These are phyloP conservation scores for Neoboletus subvelutipes DNA, from an alignment of 768 basidiomycete genomes.

Conservation along the genomic window DNA sequence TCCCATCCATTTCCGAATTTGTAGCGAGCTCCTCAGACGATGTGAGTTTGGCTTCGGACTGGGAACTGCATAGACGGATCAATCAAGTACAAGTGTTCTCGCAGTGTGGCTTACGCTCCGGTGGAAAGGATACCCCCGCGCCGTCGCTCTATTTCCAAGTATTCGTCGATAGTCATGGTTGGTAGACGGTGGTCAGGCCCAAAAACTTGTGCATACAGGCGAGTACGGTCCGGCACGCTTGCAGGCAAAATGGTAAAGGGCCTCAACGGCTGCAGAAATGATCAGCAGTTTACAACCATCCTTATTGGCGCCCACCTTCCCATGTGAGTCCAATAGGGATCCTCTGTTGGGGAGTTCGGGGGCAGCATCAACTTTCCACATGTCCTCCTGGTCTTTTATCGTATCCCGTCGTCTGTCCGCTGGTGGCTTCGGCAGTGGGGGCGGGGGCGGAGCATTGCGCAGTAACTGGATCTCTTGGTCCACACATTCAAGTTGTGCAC, in stretches of 20 bases:
- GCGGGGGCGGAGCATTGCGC: conserved; percentile 45
- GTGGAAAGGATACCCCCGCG: conserved; percentile 86
- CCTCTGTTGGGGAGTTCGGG: conserved; percentile 48
- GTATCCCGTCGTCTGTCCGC: conserved; percentile 41
- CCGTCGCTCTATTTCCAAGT: conserved; percentile 79
- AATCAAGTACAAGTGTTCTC: conserved; percentile 1
- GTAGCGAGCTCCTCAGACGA: conserved; percentile 74
- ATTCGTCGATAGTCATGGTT: conserved; percentile 95
- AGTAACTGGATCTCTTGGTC: conserved; percentile 74
- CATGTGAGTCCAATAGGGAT: conserved; percentile 68
- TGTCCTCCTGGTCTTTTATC: conserved; percentile 46
- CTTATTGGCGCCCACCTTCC: conserved; percentile 56
- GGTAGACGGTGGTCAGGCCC: conserved; percentile 80
- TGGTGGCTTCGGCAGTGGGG: conserved; percentile 31
- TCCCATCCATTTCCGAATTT: conserved; percentile 85
- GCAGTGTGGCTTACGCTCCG: conserved; percentile 64
- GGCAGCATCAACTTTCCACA: conserved; percentile 74
- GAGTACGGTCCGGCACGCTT: conserved; percentile 61
- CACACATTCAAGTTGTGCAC: conserved; percentile 63
- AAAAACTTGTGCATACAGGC: conserved; percentile 80
- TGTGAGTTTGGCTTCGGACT: conserved; percentile 64
- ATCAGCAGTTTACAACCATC: conserved; percentile 5
- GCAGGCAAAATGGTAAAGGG: conserved; percentile 93
- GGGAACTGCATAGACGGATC: conserved; percentile 45
- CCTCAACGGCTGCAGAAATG: conserved; percentile 62